These are phyloP conservation scores for Solanum boliviense DNA, from an alignment of 257 asterid species.

Conservation along the genomic window DNA sequence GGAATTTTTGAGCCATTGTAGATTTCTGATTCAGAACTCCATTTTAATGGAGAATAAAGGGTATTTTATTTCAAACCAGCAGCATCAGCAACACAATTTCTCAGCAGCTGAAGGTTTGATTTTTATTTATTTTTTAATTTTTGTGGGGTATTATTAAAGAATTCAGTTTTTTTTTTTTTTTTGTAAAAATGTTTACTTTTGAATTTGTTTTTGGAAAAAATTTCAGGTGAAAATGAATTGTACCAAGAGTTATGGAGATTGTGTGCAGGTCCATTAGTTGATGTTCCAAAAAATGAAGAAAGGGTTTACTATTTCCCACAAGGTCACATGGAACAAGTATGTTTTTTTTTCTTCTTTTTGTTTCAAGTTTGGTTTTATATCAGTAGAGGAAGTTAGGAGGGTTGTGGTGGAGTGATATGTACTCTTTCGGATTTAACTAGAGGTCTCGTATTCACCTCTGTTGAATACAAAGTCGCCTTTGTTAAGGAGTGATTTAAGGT, in stretches of 20 bases:
- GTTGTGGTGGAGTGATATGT: neutral
- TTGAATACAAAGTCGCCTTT: neutral
- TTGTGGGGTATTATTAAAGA: neutral
- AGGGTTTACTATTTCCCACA: slow-evolving; percentile 90
- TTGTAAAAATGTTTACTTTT: neutral
- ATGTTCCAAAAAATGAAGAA: slow-evolving; percentile 64
- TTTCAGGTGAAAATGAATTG: slow-evolving; percentile 39
- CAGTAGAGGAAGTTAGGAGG: neutral
- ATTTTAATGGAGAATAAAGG: slow-evolving; percentile 19
- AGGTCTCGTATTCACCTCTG: neutral
- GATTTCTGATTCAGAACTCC: neutral
- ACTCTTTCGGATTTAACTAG: neutral
- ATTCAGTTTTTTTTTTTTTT: neutral
- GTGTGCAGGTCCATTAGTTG: slow-evolving; percentile 96
- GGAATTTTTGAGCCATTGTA: neutral
- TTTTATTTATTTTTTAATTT: neutral
- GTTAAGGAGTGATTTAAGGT: neutral
- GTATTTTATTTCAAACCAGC: slow-evolving; percentile 8
- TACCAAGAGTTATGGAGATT: slow-evolving; percentile 77
- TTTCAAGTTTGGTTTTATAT: neutral
- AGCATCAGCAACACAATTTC: slow-evolving; percentile 7
- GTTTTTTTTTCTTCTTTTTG: slow-evolving; percentile 5
- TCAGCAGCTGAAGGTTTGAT: slow-evolving; percentile 14
- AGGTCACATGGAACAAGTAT: slow-evolving; percentile 96
- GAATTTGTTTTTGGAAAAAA: neutral